phyloP scores from a whole-genome alignment of 2,329 filamentous ascomycete genomes.

The Beauveria medogensis region DNA sequence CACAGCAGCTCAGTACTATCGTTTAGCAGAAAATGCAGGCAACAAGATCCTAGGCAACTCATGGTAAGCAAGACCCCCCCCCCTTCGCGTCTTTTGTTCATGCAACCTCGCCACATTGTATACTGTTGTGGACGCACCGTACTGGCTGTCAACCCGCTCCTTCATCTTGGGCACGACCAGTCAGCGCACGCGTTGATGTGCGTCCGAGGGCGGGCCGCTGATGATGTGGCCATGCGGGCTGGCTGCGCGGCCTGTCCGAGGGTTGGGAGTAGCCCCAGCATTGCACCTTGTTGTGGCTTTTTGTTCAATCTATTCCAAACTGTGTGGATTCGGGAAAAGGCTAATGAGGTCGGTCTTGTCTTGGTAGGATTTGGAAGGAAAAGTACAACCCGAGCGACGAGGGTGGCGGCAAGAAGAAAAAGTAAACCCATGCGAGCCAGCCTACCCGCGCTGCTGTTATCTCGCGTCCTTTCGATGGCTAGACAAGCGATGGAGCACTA shows the following conservation, averaged over 20 bases:
- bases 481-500: too few species aligned
- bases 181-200: not conserved
- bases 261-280: too few species aligned
- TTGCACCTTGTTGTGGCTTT: too few species aligned
- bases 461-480: not conserved
- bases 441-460: not conserved
- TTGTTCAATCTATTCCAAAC: not conserved
- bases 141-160: not conserved
- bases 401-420: constrained; percentile 29
- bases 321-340: not conserved
- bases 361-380: constrained; percentile 88
- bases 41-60: constrained; percentile 88
- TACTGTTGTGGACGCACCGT: not conserved
- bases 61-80: constrained; percentile 57
- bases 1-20: constrained; percentile 81
- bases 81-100: not conserved
- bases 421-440: constrained; percentile 18
- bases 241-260: not conserved
- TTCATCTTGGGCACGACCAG: not conserved
- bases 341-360: not conserved
- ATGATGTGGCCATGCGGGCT: constrained; percentile 5
- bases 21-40: constrained; percentile 80
- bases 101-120: not conserved
- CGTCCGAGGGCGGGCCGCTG: not conserved
- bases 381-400: constrained; percentile 61